phyloP scores from a whole-genome alignment of 108 stramenopile genomes.

The Nannochloropsis granulata region DNA sequence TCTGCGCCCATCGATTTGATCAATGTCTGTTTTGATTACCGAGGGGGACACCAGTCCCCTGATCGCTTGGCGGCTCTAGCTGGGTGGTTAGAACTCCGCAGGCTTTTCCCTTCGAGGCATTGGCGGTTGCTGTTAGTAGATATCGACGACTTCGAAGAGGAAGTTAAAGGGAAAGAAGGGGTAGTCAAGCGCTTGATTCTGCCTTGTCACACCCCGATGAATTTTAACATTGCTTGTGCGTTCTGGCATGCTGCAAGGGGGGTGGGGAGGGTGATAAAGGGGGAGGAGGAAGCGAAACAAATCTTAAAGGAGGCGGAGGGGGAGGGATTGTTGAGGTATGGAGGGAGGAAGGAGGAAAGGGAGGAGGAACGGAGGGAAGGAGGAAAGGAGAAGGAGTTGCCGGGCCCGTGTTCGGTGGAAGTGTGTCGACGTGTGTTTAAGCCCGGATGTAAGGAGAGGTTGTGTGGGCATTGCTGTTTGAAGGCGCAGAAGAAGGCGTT shows the following conservation, averaged over 20 bases:
- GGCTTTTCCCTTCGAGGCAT: conserved; percentile 44
- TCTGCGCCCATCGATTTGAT: conserved; percentile 57
- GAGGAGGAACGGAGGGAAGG: background rate
- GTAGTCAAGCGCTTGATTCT: conserved; percentile 48
- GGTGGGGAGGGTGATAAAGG: conserved; percentile 28
- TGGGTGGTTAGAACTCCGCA: conserved; percentile 48
- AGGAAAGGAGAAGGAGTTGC: background rate
- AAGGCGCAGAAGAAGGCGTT: conserved; percentile 11
- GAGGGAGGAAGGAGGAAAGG: conserved; percentile 9
- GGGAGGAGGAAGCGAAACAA: background rate
- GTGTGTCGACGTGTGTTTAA: conserved; percentile 22
- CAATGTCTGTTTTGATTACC: conserved; percentile 63
- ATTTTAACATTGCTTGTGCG: conserved; percentile 85
- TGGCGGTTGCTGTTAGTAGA: conserved; percentile 57
- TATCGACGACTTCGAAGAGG: conserved; percentile 44
- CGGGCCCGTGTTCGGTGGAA: conserved; percentile 8
- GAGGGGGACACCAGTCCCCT: conserved; percentile 40
- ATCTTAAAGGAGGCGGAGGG: background rate
- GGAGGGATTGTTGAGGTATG: conserved; percentile 24
- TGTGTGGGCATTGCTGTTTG: conserved; percentile 27
- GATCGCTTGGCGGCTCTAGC: conserved; percentile 71
- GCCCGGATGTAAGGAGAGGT: conserved; percentile 8
- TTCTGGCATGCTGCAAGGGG: conserved; percentile 81
- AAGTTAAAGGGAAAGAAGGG: conserved; percentile 46
- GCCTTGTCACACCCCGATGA: conserved; percentile 67